Evolutionary conservation across 2,329 filamentous ascomycete genomes (phyloP).

Genomic region (Fusarium sp.): DNA sequence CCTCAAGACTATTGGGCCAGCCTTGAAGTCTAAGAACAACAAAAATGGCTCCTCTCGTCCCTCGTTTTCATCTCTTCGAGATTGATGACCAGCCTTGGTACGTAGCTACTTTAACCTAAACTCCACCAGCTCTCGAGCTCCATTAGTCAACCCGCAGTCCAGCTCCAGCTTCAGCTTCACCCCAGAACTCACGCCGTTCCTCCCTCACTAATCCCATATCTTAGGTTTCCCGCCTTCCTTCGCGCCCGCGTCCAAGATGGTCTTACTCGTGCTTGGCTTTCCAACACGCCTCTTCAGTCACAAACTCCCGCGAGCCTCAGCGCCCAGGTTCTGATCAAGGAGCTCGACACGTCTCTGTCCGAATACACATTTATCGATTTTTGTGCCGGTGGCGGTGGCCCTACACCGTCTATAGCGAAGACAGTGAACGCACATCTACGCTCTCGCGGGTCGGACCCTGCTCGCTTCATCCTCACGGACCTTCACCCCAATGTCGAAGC

Average conservation of each 20-base stretch:
- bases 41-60: conserved; percentile 62
- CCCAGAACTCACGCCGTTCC: not conserved
- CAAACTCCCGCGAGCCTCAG: conserved; percentile 69
- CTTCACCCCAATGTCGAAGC: conserved; percentile 71
- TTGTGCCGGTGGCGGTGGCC: conserved; percentile 79
- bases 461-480: conserved; percentile 73
- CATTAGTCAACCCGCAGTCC: not conserved
- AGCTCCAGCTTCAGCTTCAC: not conserved
- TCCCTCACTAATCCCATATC: not conserved
- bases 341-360: conserved; percentile 60
- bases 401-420: conserved; percentile 72
- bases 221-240: conserved; percentile 74
- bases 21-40: not conserved
- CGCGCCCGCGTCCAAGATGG: conserved; percentile 73
- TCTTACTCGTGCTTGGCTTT: conserved; percentile 72
- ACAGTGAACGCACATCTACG: conserved; percentile 63
- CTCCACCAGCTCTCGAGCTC: conserved; percentile 10
- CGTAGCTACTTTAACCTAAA: conserved; percentile 26
- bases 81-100: conserved; percentile 75
- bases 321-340: conserved; percentile 64
- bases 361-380: conserved; percentile 77
- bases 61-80: conserved; percentile 73
- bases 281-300: conserved; percentile 67
- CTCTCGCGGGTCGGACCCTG: conserved; percentile 45
- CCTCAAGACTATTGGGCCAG: not conserved